These are phyloP conservation scores for Candida oleophila DNA, from an alignment of 805 yeast genomes.

Conservation along the genomic window DNA sequence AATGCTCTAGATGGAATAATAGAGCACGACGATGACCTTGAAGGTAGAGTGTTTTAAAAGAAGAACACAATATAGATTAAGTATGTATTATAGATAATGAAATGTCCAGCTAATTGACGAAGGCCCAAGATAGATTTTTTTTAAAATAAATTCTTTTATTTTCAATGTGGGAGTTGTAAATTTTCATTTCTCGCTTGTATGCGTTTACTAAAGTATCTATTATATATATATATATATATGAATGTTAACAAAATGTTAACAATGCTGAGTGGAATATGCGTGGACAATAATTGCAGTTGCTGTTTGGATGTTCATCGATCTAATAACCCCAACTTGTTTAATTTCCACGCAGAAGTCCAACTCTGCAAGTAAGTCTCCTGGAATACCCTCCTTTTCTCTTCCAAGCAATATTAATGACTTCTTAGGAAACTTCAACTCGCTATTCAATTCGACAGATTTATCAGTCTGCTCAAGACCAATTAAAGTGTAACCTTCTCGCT, in stretches of 20 bases:
- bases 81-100: slow-evolving; percentile 4
- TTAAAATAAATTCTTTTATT: too few relatives aligned
- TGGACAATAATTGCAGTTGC: slow-evolving; percentile 94
- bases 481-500: slow-evolving; percentile 75
- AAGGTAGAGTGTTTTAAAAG: slow-evolving; percentile 24
- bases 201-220: too few relatives aligned
- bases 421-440: slow-evolving; percentile 67
- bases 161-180: too few relatives aligned
- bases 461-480: slow-evolving; percentile 94
- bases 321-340: slow-evolving; percentile 85
- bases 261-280: slow-evolving; percentile 76
- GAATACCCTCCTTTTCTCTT: slow-evolving; percentile 87
- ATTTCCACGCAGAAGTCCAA: slow-evolving; percentile 87
- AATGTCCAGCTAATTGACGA: too few relatives aligned
- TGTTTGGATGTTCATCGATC: slow-evolving; percentile 96
- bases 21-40: slow-evolving; percentile 35
- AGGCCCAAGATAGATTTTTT: too few relatives aligned
- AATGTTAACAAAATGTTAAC: slow-evolving; percentile 26
- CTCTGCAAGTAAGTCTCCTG: slow-evolving; percentile 78
- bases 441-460: slow-evolving; percentile 69
- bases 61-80: background rate
- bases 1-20: slow-evolving; percentile 53
- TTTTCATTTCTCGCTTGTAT: too few relatives aligned
- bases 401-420: slow-evolving; percentile 81
- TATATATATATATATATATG: too few relatives aligned